phyloP scores from a whole-genome alignment of 257 asterid genomes.

The Capsicum rhomboideum region DNA sequence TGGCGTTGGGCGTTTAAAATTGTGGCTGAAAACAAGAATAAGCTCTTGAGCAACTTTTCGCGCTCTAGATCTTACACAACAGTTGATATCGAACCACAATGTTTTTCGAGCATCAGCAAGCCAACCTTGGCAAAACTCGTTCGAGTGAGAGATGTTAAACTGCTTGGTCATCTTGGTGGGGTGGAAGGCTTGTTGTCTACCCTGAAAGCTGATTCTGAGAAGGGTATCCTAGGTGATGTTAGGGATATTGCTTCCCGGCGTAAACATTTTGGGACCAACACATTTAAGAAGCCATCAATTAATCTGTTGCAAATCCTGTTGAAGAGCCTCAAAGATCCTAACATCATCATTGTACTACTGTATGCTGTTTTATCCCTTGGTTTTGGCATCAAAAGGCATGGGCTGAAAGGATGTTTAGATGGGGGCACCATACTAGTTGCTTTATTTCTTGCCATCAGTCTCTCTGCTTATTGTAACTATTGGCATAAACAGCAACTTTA shows the following conservation, averaged over 20 bases:
- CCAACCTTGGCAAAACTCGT: neutral
- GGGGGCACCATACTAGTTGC: constrained; percentile 54
- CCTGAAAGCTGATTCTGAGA: constrained; percentile 26
- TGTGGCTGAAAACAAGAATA: neutral
- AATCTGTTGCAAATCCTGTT: constrained; percentile 19
- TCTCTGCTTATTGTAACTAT: constrained; percentile 43
- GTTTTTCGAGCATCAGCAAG: neutral
- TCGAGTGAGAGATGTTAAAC: constrained; percentile 4
- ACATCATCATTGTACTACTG: constrained; percentile 31
- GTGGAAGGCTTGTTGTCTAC: constrained; percentile 19
- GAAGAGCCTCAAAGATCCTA: constrained; percentile 41
- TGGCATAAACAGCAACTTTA: constrained; percentile 44
- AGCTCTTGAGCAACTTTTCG: neutral
- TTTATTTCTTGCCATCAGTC: constrained; percentile 41
- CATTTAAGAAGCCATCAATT: constrained; percentile 27
- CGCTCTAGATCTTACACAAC: constrained; percentile 7
- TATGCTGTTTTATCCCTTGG: constrained; percentile 45
- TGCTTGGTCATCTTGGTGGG: constrained; percentile 27
- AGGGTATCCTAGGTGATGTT: constrained; percentile 35
- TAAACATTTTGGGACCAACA: constrained; percentile 33
- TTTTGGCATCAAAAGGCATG: constrained; percentile 41
- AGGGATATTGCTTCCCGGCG: constrained; percentile 22
- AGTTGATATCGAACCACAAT: constrained; percentile 18
- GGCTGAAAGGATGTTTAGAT: constrained; percentile 50
- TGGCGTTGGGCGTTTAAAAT: neutral